These are phyloP conservation scores for Phanerochaete carnosa DNA, from an alignment of 768 basidiomycete species.

Conservation along the genomic window DNA sequence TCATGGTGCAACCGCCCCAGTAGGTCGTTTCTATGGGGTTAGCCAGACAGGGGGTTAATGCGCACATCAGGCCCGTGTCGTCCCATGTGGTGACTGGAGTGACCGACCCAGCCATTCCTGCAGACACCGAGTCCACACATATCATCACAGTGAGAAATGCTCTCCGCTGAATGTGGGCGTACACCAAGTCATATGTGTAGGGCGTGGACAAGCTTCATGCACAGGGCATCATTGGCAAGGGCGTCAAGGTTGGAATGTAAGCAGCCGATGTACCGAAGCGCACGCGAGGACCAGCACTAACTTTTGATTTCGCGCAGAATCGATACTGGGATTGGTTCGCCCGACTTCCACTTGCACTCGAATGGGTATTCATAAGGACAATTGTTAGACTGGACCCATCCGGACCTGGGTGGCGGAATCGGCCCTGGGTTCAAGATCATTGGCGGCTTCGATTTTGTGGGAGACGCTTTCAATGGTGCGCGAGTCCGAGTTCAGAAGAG, in stretches of 20 bases:
- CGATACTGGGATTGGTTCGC: conserved; percentile 31
- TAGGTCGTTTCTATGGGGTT: conserved; percentile 19
- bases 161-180: background rate
- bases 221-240: conserved; percentile 55
- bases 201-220: conserved; percentile 67
- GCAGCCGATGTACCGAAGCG: conserved; percentile 15
- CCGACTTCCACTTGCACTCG: background rate
- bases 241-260: conserved; percentile 66
- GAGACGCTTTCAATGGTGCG: conserved; percentile 47
- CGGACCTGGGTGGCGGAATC: conserved; percentile 49
- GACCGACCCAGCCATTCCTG: conserved; percentile 39
- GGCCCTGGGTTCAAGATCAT: conserved; percentile 51
- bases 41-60: background rate
- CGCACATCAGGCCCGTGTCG: conserved; percentile 38
- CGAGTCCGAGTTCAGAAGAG: conserved; percentile 17
- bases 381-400: conserved; percentile 50
- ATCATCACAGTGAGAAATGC: conserved; percentile 41
- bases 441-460: conserved; percentile 57
- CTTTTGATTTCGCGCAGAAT: conserved; percentile 32
- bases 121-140: conserved; percentile 50
- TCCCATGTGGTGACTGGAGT: conserved; percentile 38
- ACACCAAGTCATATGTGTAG: conserved; percentile 24
- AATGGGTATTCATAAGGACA: background rate
- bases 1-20: conserved; percentile 39
- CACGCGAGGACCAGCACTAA: background rate